A percentile compares a stretch with the other conserved stretches of the same genome.
Evolutionary conservation across 2,329 filamentous ascomycete genomes (phyloP).

Genomic region (Metarhizium guizhouense): DNA sequence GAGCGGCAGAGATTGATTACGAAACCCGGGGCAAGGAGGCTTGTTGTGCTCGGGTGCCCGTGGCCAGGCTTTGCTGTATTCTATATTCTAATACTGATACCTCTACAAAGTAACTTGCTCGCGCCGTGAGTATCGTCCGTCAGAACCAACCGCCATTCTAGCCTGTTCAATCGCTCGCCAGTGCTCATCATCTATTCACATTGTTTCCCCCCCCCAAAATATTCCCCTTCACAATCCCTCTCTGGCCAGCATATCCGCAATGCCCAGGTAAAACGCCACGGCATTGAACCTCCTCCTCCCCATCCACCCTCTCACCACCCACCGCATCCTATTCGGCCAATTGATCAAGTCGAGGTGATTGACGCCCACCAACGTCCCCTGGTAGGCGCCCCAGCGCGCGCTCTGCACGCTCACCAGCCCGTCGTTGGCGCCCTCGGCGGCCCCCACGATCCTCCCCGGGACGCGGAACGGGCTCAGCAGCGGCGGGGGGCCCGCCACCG

Average conservation of each 20-base stretch:
- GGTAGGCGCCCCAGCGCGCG: conserved; percentile 53
- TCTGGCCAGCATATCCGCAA: conserved; percentile 62
- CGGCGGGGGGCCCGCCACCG: conserved; percentile 37
- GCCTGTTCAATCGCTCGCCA: too few species aligned
- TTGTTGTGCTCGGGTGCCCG: conserved; percentile 3
- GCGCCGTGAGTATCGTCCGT: neutral
- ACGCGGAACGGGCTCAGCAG: conserved; percentile 55
- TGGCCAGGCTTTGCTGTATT: conserved; percentile 15
- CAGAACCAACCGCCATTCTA: too few species aligned
- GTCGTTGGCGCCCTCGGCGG: conserved; percentile 52
- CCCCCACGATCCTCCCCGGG: conserved; percentile 40
- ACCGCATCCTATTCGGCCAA: conserved; percentile 54
- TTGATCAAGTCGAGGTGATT: conserved; percentile 60
- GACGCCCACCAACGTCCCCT: conserved; percentile 52
- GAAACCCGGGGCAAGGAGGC: neutral
- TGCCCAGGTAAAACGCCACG: conserved; percentile 57
- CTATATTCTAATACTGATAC: conserved; percentile 15
- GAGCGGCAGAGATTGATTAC: neutral
- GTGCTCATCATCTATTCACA: neutral
- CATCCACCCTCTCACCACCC: conserved; percentile 41
- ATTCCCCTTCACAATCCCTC: conserved; percentile 37
- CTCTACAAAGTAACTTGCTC: conserved; percentile 1
- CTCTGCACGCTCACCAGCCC: conserved; percentile 59
- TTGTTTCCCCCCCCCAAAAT: too few species aligned
- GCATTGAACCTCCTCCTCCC: conserved; percentile 56